Evolutionary conservation across 2,329 filamentous ascomycete species (phyloP).

Genomic region (Colletotrichum paranaense): DNA sequence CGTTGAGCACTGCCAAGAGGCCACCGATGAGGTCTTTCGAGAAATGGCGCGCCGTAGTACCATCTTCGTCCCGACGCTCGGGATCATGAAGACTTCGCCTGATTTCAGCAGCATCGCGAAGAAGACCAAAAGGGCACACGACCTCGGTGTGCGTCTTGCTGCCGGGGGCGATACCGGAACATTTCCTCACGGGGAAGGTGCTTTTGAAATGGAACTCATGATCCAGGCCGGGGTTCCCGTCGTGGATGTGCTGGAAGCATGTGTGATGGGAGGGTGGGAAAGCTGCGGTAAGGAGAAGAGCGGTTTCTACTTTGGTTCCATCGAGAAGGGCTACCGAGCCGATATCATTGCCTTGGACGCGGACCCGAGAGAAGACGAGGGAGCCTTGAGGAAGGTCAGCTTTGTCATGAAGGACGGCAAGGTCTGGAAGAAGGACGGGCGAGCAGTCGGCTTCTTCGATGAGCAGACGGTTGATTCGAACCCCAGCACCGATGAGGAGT

Average conservation of each 20-base stretch:
- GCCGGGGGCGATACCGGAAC: conserved; percentile 66
- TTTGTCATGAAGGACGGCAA: conserved; percentile 70
- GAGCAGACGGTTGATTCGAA: not conserved
- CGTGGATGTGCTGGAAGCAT: conserved; percentile 60
- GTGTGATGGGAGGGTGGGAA: conserved; percentile 65
- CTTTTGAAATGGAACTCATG: conserved; percentile 65
- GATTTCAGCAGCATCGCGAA: conserved; percentile 44
- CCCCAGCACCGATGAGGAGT: conserved; percentile 18
- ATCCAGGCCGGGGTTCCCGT: conserved; percentile 61
- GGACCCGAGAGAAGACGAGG: conserved; percentile 53
- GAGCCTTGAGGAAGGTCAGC: conserved; percentile 57
- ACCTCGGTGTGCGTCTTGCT: conserved; percentile 60
- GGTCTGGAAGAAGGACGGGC: conserved; percentile 57
- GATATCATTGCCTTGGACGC: conserved; percentile 62
- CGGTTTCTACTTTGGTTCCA: conserved; percentile 62
- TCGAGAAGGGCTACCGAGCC: conserved; percentile 60
- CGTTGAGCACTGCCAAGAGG: conserved; percentile 58
- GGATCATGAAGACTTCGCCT: conserved; percentile 42
- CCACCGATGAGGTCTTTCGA: conserved; percentile 52
- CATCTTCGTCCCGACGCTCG: conserved; percentile 65
- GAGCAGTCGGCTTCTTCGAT: conserved; percentile 19
- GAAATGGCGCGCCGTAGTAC: conserved; percentile 56
- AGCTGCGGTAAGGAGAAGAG: conserved; percentile 64
- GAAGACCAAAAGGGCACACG: conserved; percentile 54
- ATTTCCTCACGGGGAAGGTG: conserved; percentile 64